Evolutionary conservation across 306 rosid species (phyloP).

Genomic region (Vigna trinervia): DNA sequence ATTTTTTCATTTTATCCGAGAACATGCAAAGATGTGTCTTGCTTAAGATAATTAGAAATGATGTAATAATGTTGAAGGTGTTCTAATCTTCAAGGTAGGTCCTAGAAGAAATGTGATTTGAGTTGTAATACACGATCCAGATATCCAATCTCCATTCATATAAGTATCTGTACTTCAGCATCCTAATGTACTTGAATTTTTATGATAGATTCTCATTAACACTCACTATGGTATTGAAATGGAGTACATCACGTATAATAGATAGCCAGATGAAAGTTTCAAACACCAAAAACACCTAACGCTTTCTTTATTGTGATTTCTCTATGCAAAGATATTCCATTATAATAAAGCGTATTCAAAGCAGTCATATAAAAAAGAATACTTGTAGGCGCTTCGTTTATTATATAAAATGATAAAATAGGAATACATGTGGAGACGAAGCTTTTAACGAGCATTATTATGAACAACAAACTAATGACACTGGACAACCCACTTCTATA

Average conservation of each 20-base stretch:
- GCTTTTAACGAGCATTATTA: constrained; percentile 24
- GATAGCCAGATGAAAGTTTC: background rate
- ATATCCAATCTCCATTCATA: background rate
- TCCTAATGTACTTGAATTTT: background rate
- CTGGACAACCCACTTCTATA: constrained; percentile 40
- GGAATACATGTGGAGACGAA: constrained; percentile 35
- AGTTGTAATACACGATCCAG: constrained; percentile 4
- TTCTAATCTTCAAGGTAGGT: constrained; percentile 27
- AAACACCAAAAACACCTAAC: background rate
- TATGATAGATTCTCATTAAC: background rate
- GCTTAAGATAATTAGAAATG: constrained; percentile 3
- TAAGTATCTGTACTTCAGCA: background rate
- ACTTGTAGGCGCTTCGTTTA: constrained; percentile 29
- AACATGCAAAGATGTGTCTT: constrained; percentile 6
- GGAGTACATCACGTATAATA: background rate
- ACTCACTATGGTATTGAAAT: too few relatives aligned
- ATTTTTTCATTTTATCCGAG: constrained; percentile 3
- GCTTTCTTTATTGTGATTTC: background rate
- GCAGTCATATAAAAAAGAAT: background rate
- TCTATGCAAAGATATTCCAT: background rate
- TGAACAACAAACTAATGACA: constrained; percentile 40
- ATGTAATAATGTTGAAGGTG: constrained; percentile 22
- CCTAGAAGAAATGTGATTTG: constrained; percentile 18
- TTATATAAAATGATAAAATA: constrained; percentile 36
- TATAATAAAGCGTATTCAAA: background rate